phyloP scores from a whole-genome alignment of 208 protist species.

The Kentomonas sorsogonicus region DNA sequence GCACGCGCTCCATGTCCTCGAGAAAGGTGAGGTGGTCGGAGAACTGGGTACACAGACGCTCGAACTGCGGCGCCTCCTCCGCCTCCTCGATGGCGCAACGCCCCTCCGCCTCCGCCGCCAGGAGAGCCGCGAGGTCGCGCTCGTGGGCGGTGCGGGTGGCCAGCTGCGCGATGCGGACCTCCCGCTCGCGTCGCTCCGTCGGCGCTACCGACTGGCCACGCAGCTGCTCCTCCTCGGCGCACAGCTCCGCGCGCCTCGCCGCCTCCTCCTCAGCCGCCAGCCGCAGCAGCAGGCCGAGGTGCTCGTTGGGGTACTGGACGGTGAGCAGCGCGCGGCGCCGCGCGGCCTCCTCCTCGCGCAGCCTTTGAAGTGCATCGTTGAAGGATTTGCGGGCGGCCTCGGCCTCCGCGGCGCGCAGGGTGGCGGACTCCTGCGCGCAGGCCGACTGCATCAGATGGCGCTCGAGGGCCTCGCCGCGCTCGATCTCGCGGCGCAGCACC shows the following conservation, averaged over 20 bases:
- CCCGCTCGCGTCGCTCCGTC: no score
- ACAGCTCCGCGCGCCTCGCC: slow-evolving; percentile 42
- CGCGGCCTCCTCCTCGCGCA: slow-evolving; percentile 45
- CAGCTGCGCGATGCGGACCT: no score
- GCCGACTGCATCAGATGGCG: no score
- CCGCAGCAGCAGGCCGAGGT: slow-evolving; percentile 45
- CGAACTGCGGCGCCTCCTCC: slow-evolving; percentile 50
- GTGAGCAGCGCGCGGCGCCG: slow-evolving; percentile 27
- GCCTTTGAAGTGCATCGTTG: slow-evolving; percentile 30
- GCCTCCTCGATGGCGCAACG: slow-evolving; percentile 43
- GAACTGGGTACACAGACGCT: no score
- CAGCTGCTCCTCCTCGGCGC: slow-evolving; percentile 53
- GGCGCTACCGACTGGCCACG: slow-evolving; percentile 18
- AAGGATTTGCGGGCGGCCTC: slow-evolving; percentile 32
- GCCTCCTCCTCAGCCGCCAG: slow-evolving; percentile 40
- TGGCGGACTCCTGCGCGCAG: slow-evolving; percentile 1
- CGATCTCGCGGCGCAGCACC: neutral
- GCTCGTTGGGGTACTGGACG: slow-evolving; percentile 43
- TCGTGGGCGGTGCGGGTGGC: no score
- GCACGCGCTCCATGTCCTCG: no score
- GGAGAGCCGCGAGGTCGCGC: no score
- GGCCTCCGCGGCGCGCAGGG: neutral
- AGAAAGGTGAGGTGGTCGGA: no score
- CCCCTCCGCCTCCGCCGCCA: slow-evolving; percentile 28
- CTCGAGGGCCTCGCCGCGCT: neutral